Evolutionary conservation across 2,329 filamentous ascomycete genomes (phyloP), one percentile per base, ranked within the genome.

Genomic region (Didymella pinodella): DNA sequence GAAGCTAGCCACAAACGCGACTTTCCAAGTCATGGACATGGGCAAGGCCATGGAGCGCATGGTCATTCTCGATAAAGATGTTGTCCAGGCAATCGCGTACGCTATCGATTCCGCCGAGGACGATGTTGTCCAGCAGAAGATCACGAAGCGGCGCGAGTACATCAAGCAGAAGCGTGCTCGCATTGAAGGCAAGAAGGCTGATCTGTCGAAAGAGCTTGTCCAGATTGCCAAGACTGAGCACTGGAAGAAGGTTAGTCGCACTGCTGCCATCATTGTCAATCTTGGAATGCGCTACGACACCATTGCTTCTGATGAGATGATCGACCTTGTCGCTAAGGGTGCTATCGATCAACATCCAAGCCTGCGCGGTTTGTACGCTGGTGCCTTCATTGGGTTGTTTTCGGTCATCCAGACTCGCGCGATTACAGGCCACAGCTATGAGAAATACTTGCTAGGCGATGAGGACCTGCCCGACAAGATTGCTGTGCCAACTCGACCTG

Each of bases 221-320:
- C 86, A 90, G 59, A 81, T 90, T 59, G 91, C 92, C 1, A 88
- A 87, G 68, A 86, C 86, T 3, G 92, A 93, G 0, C 96, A 99
- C 73, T 99, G 95, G 95, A 98, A 97, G 81, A 93, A 97, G 68
- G 94, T 94, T 6, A 92, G 88, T 49, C 86, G 94, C 28, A 96
- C 93, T 56, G 91, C 91, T 10, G 90, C 96, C 34, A 95, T 99
- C 74, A 91, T 96, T 4, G 88, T 94, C 56, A 96, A 95, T 60
- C 84, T 97, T 62, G 94, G 92, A 57, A 86, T 97, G 63, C 89
- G 95, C n/a, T 97, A 98, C 69, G 90, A 97, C 65, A 90, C 87
- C 18, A 86, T 99, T 62, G 92, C 92, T 6, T 91, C 92, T 1
- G 83, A 90, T 18, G 86, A 90, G 57, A 90, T 98, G 76, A 86